Percentiles rank a stretch among this genome's conserved stretches.
These are phyloP conservation scores for Metschnikowia gruessii DNA, from an alignment of 805 yeast genomes.

Conservation along the genomic window DNA sequence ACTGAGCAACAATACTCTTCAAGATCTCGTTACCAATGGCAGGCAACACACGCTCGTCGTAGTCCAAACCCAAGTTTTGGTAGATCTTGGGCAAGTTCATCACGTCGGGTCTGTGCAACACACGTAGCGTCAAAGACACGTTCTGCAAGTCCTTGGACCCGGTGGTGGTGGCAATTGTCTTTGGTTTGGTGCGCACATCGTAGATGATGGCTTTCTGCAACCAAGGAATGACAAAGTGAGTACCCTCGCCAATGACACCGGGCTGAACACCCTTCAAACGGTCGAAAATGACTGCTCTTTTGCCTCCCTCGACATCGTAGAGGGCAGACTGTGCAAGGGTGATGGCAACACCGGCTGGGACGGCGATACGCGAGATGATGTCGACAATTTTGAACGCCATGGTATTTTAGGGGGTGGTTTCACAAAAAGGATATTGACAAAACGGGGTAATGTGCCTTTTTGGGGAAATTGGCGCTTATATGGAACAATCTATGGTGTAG, in stretches of 20 bases:
- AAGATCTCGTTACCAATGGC: conserved; percentile 90
- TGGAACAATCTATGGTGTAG: no score
- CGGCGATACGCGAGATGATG: conserved; percentile 48
- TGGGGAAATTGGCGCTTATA: no score
- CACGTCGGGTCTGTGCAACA: conserved; percentile 92
- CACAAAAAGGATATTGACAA: no score
- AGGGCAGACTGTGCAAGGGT: conserved; percentile 77
- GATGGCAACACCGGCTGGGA: conserved; percentile 67
- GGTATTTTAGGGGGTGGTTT: background rate
- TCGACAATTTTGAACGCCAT: conserved; percentile 35
- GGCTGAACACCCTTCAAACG: conserved; percentile 84
- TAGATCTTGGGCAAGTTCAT: conserved; percentile 77
- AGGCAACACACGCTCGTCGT: conserved; percentile 91
- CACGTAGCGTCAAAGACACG: conserved; percentile 89
- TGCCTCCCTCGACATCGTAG: conserved; percentile 95
- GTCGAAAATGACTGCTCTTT: conserved; percentile 94
- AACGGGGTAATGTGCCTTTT: no score
- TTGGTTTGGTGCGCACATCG: conserved; percentile 96
- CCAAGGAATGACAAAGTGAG: conserved; percentile 95
- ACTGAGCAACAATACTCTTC: conserved; percentile 87
- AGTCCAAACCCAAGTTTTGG: conserved; percentile 88
- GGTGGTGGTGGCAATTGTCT: conserved; percentile 92
- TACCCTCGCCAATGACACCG: conserved; percentile 92
- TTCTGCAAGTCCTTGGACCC: conserved; percentile 98
- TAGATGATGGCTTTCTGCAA: conserved; percentile 87